Base-by-base conservation (phyloP, 2,329 filamentous ascomycete species). In the Cercospora sp. region DNA sequence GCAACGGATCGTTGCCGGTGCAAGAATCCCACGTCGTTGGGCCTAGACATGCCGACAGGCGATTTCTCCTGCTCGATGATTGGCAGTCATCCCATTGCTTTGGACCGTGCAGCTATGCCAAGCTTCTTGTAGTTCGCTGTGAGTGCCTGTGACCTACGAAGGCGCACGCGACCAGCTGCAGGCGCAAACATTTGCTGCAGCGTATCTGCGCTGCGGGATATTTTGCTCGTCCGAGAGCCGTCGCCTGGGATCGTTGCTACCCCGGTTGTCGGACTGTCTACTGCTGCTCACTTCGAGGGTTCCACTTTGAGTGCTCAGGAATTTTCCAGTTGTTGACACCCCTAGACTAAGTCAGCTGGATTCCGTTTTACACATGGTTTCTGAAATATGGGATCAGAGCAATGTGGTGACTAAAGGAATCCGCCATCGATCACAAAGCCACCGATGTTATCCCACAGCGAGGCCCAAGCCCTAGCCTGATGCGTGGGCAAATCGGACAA, bases 271-370 rank as follows among this genome's bases (percentile, higher is more conserved):
- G 48, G 48, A 26, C 48, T 26, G 5, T n/a, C 20, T 55, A 59
- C 5, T 63, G n/a, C 20, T 36, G 18, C 36, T 64, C 62, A 48
- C 60, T 60, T 51, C 57, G 42, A 45, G 63, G 67, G 28, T 55
- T 62, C 67, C 67, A 68, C 55, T 68, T 64, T 12, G 63, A 63
- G 20, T 63, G 53, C n/a, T 71, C 67, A 6, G 90, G 90, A 66
- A 94, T 80, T 60, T 86, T 84, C 95, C 95, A 98, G 76, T 96
- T 93, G 77, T 98, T 98, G 18, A 96, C 91, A 23, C 87, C 87
- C 83, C 72, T 71, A 65, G 61, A n/a, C 16, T 23, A 53, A 23
- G 57, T 68, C 48, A 70, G 66, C 60, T 36, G 20, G 12, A 16
- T 16, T n/a, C 23, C 1, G 5, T 28, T 55, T 28, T 55, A 39